Evolutionary conservation across 1,139 yeast species (phyloP), one percentile per base, ranked within the genome.

Genomic region (Eremothecium cymbalariae): DNA sequence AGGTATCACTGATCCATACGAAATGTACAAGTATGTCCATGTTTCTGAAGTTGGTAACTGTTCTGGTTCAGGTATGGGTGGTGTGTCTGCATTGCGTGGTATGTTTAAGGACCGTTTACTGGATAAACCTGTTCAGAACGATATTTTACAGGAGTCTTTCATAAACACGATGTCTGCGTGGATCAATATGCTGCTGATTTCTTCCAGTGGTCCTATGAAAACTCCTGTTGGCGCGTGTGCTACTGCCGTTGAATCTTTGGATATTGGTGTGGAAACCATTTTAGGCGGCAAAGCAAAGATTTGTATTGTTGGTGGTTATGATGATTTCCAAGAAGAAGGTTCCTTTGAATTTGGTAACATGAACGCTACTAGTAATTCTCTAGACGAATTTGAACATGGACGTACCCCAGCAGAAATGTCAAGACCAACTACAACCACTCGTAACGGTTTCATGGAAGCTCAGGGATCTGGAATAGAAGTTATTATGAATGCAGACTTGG

Each of bases 221-320:
- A 90, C 98, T 19, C 97, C 98, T 38, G 98, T 90, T 41, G 98
- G 95, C 68, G 98, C 98, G 32, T 90, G 98, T 72, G 98, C 98
- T 34, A 90, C 98, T 49, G 93, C 98, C 40, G 81, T 93, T 45
- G 98, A 90, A 69, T 90, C 98, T 43, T 85, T 93, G 50, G 98
- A 90, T 60, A 74, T 75, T 55, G 98, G 97, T 74, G 76, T 82
- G 50, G 98, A 90, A 67, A 83, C 95, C 36, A 86, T 90, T 53
- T 65, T 82, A 53, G 67, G 85, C 36, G 95, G 95, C 49, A 86
- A 88, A 65, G 98, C 98, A 41, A 86, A 85, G 74, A 76, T 90
- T 53, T 86, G 90, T 63, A 71, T 90, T 57, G 96, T 88, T 53
- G 98, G 98, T 73, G 98, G 98, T 67, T 86, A 84, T 60, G 98